A percentile compares a stretch with the other conserved stretches of the same genome.
Conservation (phyloP, 2,329 filamentous ascomycete species). For the Cytospora chrysosperma region DNA sequence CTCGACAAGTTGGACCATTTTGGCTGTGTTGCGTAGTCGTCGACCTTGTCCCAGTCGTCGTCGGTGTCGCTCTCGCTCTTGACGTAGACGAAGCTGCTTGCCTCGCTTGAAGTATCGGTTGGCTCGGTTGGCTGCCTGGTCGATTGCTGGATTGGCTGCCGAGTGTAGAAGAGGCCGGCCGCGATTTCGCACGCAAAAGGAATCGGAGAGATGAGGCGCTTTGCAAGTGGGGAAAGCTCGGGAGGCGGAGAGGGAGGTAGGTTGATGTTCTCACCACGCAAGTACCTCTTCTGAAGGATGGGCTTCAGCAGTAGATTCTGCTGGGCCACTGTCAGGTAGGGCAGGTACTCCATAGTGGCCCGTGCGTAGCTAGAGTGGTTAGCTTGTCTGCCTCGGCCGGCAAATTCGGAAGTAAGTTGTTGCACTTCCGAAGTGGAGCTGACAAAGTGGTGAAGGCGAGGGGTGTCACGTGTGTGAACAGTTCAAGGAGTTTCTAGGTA, state of each 20-base stretch:
- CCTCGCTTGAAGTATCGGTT: neutral
- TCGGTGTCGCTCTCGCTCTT: conserved; percentile 4
- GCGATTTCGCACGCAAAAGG: neutral
- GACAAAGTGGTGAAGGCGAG: neutral
- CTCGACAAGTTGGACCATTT: conserved; percentile 95
- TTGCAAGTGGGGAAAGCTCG: neutral
- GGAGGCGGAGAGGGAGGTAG: neutral
- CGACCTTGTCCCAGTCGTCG: conserved; percentile 5
- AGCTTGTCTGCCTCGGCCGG: neutral
- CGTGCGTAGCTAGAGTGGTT: neutral
- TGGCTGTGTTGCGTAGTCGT: conserved; percentile 34
- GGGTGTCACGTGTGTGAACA: neutral
- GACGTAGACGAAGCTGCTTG: conserved; percentile 5
- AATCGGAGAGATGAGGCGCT: neutral
- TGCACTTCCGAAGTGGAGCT: neutral
- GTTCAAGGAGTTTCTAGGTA: neutral
- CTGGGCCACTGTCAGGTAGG: neutral
- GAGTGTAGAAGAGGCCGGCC: neutral
- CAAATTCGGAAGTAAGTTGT: neutral
- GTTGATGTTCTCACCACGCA: neutral
- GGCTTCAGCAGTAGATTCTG: conserved; percentile 7
- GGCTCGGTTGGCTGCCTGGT: neutral
- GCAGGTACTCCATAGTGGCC: neutral
- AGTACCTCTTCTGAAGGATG: neutral
- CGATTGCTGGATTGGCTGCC: neutral